Evolutionary conservation across 768 basidiomycete species (phyloP).

Genomic region (Termitomyces sp.): DNA sequence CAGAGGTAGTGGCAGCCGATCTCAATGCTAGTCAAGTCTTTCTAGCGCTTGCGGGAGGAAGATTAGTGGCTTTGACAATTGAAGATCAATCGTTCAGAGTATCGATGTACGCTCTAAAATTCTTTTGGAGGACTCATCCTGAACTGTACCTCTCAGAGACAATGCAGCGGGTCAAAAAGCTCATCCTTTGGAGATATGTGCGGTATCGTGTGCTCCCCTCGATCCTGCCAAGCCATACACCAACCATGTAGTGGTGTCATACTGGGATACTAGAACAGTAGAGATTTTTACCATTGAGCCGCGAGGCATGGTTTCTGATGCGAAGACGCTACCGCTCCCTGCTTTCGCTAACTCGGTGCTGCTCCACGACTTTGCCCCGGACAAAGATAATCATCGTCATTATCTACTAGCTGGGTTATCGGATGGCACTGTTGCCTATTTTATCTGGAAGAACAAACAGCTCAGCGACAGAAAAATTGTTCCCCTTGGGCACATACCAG

Average conservation of each 20-base stretch:
- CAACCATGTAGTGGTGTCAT: slow-evolving; percentile 53
- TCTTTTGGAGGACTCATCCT: not conserved
- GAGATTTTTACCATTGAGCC: slow-evolving; percentile 41
- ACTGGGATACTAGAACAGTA: slow-evolving; percentile 68
- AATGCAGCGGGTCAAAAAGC: slow-evolving; percentile 10
- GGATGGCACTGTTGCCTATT: slow-evolving; percentile 66
- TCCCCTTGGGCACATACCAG: slow-evolving; percentile 63
- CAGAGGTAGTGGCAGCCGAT: slow-evolving; percentile 62
- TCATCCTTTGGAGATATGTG: slow-evolving; percentile 51
- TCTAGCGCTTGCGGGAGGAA: slow-evolving; percentile 52
- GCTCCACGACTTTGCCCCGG: slow-evolving; percentile 38
- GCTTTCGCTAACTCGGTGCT: slow-evolving; percentile 42
- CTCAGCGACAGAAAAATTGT: slow-evolving; percentile 50
- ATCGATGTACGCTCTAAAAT: slow-evolving; percentile 21
- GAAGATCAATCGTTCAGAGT: slow-evolving; percentile 30
- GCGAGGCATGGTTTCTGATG: slow-evolving; percentile 24
- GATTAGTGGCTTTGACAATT: slow-evolving; percentile 45
- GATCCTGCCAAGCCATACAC: slow-evolving; percentile 43
- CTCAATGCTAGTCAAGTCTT: slow-evolving; percentile 65
- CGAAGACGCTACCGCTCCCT: slow-evolving; percentile 30
- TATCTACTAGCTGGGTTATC: slow-evolving; percentile 70
- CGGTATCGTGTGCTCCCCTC: slow-evolving; percentile 58
- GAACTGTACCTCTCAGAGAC: not conserved
- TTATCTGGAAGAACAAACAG: slow-evolving; percentile 39
- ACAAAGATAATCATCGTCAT: slow-evolving; percentile 32